Base-by-base conservation (phyloP, 2,329 filamentous ascomycete species). In the Aspergillus quadrilineatus region DNA sequence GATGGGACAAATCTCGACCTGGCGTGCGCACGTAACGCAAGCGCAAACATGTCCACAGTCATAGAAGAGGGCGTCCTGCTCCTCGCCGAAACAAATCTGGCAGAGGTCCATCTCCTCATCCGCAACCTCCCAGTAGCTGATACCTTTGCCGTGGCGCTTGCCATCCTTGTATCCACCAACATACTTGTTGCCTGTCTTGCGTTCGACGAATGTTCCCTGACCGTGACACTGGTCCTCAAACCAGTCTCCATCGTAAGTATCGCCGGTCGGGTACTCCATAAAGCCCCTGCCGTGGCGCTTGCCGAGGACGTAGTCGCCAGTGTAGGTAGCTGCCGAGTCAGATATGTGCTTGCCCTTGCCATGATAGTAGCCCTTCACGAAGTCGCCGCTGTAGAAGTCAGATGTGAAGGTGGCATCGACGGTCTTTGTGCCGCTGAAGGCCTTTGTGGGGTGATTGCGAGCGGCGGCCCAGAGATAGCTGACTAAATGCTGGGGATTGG, bases 41-140 rank as follows among this genome's bases (percentile, higher is more conserved):
- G 84, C 81, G 45, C 84, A 80, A 15, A 87, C 82, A 64, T 87
- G 85, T 0, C 85, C 85, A 61, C 85, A 87, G 60, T 84, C 82
- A 62, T 83, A 84, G 67, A 87, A 86, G 6, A 84, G 77, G 4
- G 83, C 81, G 58, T 85, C 81, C 53, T 84, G 81, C 42, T 80
- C 79, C 44, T 80, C 79, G n/a, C 81, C 79, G 69, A 82, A 87
- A 73, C 85, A 87, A 56, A 87, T 86, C 55, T 82, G 78, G 66
- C 85, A 87, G 5, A 82, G 67, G 45, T 80, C 76, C 69, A 81
- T 79, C 60, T 85, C 82, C 56, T 86, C 83, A 53, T 86, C 83
- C 2, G 84, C 84, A 28, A 83, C 80, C 63, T 83, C 81, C 78
- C 83, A 86, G 60, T 81, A 80, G 54, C 83, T 85, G 37, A 83